Conservation (phyloP, 2,329 filamentous ascomycete species). For the Biscogniauxia sp. region DNA sequence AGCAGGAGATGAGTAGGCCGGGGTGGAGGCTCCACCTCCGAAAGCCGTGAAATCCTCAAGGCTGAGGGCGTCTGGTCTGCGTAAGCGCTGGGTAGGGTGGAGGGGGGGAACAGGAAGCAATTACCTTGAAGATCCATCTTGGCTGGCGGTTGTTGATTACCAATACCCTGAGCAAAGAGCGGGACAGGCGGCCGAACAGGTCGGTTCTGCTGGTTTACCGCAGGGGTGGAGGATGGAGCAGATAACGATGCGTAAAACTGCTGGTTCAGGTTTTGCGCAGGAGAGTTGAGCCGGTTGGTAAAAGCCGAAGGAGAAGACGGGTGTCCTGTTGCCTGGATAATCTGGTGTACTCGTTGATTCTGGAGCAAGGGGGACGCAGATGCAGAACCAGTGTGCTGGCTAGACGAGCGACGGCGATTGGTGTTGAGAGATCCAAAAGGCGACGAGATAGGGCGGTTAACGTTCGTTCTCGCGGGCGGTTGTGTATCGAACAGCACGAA, state of each 20-base stretch:
- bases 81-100: conserved; percentile 29
- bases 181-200: conserved; percentile 66
- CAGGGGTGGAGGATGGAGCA: conserved; percentile 58
- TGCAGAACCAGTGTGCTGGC: conserved; percentile 21
- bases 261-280: conserved; percentile 44
- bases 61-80: conserved; percentile 49
- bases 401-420: conserved; percentile 47
- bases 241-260: conserved; percentile 66
- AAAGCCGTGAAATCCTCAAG: conserved; percentile 59
- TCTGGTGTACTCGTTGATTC: conserved; percentile 58
- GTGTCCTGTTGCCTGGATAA: conserved; percentile 57
- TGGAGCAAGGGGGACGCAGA: conserved; percentile 48
- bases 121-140: conserved; percentile 61
- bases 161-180: conserved; percentile 62
- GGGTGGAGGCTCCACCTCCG: conserved; percentile 48
- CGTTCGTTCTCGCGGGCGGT: conserved; percentile 41
- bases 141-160: conserved; percentile 43
- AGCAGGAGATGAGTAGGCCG: conserved; percentile 54
- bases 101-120: conserved; percentile 12
- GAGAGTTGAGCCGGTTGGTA: conserved; percentile 57
- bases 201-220: conserved; percentile 54
- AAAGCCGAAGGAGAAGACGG: conserved; percentile 52
- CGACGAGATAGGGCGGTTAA: conserved; percentile 42
- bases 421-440: conserved; percentile 40
- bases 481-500: conserved; percentile 72